Evolutionary conservation across 177 flowering plant genomes (phyloP).

Genomic region (Vitis hybrid): DNA sequence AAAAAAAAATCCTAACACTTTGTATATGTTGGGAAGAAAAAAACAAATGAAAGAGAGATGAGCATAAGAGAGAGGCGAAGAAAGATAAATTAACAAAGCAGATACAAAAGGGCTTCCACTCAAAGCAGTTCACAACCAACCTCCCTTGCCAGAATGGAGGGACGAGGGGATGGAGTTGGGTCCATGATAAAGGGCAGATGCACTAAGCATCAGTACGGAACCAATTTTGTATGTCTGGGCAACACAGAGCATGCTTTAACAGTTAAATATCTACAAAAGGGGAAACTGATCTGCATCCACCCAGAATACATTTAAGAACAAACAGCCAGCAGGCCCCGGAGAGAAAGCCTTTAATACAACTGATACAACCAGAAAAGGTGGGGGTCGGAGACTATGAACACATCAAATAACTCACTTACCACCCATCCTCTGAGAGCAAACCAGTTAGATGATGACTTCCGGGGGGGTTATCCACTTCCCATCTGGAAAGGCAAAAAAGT

Average conservation of each 20-base stretch:
- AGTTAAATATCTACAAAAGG: conserved; percentile 45
- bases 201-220: conserved; percentile 16
- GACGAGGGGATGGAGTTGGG: conserved; percentile 3
- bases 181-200: conserved; percentile 14
- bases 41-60: background rate
- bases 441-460: conserved; percentile 21
- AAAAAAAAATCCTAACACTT: background rate
- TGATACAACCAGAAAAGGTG: conserved; percentile 22
- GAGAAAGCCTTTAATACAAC: conserved; percentile 25
- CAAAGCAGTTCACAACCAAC: conserved; percentile 21
- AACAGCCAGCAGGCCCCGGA: conserved; percentile 26
- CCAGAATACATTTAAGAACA: conserved; percentile 31
- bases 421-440: conserved; percentile 26
- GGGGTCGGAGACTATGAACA: conserved; percentile 30
- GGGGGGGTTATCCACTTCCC: conserved; percentile 14
- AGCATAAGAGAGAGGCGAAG: background rate
- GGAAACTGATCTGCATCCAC: conserved; percentile 29
- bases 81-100: conserved; percentile 16
- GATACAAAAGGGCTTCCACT: conserved; percentile 16
- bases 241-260: conserved; percentile 29
- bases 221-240: conserved; percentile 19
- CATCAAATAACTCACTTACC: conserved; percentile 37
- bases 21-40: conserved; percentile 1
- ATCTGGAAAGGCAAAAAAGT: conserved; percentile 18
- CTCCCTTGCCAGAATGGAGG: conserved; percentile 12